Evolutionary conservation across 2,329 filamentous ascomycete species (phyloP).

Genomic region (Fusarium irregulare): DNA sequence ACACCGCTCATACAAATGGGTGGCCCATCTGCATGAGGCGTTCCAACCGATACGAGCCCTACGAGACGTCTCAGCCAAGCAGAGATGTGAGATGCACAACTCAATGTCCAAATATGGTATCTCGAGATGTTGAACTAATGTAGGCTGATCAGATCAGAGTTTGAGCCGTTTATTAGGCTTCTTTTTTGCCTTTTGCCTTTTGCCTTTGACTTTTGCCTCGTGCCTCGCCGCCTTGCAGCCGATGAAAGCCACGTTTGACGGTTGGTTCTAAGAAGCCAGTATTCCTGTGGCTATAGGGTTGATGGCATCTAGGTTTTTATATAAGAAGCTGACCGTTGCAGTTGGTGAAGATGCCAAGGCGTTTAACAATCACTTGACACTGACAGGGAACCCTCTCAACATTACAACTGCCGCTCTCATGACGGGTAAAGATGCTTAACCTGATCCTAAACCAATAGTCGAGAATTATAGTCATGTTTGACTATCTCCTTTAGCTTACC

Average conservation of each 20-base stretch:
- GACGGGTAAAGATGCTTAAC: conserved; percentile 1
- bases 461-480: not conserved
- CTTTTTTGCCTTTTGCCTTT: not conserved
- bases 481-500: conserved; percentile 4
- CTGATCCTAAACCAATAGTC: not conserved
- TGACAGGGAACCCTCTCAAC: not conserved
- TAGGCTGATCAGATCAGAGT: conserved; percentile 30
- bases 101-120: conserved; percentile 29
- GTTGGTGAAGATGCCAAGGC: conserved; percentile 1
- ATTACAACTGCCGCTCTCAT: not conserved
- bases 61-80: conserved; percentile 15
- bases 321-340: not conserved
- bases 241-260: conserved; percentile 5
- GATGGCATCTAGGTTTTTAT: not conserved
- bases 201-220: conserved; percentile 7
- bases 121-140: conserved; percentile 9
- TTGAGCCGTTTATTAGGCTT: conserved; percentile 17
- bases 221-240: conserved; percentile 13
- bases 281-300: conserved; percentile 4
- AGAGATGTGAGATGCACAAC: conserved; percentile 9
- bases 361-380: conserved; percentile 8
- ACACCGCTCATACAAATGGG: conserved; percentile 34
- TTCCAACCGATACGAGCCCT: conserved; percentile 38
- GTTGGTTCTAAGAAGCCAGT: not conserved
- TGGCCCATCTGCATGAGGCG: conserved; percentile 20